Conservation (phyloP, 1,284 basidiomycete genomes). For the Trichosporon inkin region DNA sequence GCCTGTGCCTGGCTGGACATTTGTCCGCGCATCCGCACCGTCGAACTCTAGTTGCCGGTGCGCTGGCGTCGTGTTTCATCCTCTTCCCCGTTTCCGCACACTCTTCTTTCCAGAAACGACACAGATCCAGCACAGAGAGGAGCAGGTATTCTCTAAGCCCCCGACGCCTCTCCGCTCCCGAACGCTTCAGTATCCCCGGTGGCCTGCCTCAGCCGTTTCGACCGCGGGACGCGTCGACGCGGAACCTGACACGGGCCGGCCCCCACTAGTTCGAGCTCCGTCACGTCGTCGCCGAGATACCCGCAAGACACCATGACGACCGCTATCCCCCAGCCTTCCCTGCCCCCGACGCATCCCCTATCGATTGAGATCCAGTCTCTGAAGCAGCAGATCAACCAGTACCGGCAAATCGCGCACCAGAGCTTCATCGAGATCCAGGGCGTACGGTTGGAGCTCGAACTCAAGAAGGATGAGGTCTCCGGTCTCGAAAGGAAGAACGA, state of each 20-base stretch:
- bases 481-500: slow-evolving; percentile 44
- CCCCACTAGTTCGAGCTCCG: background rate
- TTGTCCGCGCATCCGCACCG: too few species aligned
- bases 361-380: slow-evolving; percentile 62
- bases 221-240: too few species aligned
- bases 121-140: too few species aligned
- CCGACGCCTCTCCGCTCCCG: too few species aligned
- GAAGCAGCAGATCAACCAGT: slow-evolving; percentile 61
- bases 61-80: too few species aligned
- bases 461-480: slow-evolving; percentile 42
- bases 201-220: too few species aligned
- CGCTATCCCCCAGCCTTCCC: slow-evolving; percentile 36
- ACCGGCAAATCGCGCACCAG: slow-evolving; percentile 53
- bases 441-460: slow-evolving; percentile 41
- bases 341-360: slow-evolving; percentile 57
- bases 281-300: background rate
- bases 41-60: too few species aligned
- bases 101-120: too few species aligned
- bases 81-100: too few species aligned
- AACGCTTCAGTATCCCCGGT: too few species aligned
- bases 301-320: background rate
- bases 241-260: background rate
- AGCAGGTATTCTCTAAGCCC: too few species aligned
- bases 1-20: too few species aligned
- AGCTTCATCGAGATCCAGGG: slow-evolving; percentile 48